phyloP scores from a whole-genome alignment of 192 early-diverging fungal genomes.

The Podochytrium sp. region DNA sequence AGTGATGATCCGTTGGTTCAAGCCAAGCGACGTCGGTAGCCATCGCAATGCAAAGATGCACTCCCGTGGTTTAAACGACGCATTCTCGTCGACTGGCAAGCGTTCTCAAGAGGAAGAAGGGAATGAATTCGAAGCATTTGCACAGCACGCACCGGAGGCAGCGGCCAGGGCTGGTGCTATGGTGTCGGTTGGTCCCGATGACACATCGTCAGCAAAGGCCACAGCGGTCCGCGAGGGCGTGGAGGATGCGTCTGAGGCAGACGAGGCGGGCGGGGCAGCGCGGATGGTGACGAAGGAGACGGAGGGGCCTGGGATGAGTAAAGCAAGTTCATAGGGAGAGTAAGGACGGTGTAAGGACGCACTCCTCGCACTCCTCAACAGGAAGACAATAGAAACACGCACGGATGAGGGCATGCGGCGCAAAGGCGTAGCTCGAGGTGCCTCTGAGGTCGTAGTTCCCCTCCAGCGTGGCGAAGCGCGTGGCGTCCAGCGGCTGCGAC shows the following conservation, averaged over 20 bases:
- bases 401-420: neutral
- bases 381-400: neutral
- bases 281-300: slow-evolving; percentile 25
- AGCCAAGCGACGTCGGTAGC: neutral
- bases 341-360: neutral
- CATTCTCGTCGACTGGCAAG: too few relatives aligned
- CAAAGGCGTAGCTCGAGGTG: neutral
- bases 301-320: slow-evolving; percentile 14
- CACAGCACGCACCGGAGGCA: neutral
- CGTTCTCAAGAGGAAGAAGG: neutral
- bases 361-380: neutral
- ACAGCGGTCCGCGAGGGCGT: neutral
- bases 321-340: neutral
- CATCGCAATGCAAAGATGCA: neutral
- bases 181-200: too few relatives aligned
- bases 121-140: neutral
- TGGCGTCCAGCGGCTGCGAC: too few relatives aligned
- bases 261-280: neutral
- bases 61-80: neutral
- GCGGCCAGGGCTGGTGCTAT: too few relatives aligned
- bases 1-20: neutral
- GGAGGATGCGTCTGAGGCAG: neutral
- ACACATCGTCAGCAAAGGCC: neutral
- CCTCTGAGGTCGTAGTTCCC: slow-evolving; percentile 8
- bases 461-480: slow-evolving; percentile 20